Percentiles rank a stretch among this genome's conserved stretches.
These are phyloP conservation scores for Leucogyrophana mollusca DNA, from an alignment of 768 basidiomycete species.

Conservation along the genomic window DNA sequence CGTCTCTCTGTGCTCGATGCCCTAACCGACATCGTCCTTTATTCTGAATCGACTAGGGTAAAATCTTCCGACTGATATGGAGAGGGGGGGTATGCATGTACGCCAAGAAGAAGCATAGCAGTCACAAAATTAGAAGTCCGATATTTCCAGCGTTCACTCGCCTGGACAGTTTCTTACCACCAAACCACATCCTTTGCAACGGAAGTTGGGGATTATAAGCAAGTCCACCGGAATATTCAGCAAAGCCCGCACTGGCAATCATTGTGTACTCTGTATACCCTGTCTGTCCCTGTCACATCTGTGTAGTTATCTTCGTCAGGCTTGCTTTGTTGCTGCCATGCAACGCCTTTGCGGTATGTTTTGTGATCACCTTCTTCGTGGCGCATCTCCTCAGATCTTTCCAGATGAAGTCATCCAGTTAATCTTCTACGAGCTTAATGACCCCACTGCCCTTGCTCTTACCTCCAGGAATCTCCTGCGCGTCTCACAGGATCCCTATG, in stretches of 20 bases:
- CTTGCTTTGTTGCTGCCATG: constrained; percentile 34
- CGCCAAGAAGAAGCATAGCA: constrained; percentile 23
- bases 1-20: not conserved
- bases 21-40: not conserved
- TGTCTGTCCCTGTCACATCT: too few species aligned
- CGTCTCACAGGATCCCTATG: constrained; percentile 72
- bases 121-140: constrained; percentile 35
- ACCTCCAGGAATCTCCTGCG: constrained; percentile 56
- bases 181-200: constrained; percentile 31
- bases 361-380: constrained; percentile 6
- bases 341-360: constrained; percentile 67
- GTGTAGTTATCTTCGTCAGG: not conserved
- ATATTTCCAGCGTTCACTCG: constrained; percentile 28
- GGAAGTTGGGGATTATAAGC: too few species aligned
- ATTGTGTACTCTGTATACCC: too few species aligned
- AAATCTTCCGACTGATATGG: too few species aligned
- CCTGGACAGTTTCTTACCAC: constrained; percentile 31
- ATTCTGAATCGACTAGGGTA: not conserved
- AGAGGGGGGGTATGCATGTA: not conserved
- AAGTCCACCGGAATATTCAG: too few species aligned
- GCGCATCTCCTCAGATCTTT: constrained; percentile 1
- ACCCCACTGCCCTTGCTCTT: constrained; percentile 59
- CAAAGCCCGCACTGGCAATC: too few species aligned
- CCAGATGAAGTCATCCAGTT: constrained; percentile 68
- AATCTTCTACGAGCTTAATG: constrained; percentile 68